Evolutionary conservation across 176 grass and related monocot genomes (phyloP).

Genomic region (Carex parvula): DNA sequence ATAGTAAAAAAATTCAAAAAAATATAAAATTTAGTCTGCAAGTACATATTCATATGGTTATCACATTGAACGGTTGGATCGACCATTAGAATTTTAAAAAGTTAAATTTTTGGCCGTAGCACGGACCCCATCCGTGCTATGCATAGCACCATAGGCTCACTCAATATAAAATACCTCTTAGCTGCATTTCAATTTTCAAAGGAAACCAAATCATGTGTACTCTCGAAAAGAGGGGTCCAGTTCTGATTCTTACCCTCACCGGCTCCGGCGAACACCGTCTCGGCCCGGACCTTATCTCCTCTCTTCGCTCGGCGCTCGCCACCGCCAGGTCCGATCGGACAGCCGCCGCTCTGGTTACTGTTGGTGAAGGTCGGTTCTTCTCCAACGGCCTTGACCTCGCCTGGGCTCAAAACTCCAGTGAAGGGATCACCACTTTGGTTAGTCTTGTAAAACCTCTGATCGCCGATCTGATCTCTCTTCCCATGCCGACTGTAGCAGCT

Average conservation of each 20-base stretch:
- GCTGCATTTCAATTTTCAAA: not conserved
- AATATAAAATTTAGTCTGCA: no score
- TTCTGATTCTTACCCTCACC: slow-evolving; percentile 88
- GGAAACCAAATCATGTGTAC: slow-evolving; percentile 47
- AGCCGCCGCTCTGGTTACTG: slow-evolving; percentile 53
- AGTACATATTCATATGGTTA: no score
- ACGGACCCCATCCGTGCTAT: no score
- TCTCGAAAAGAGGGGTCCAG: slow-evolving; percentile 64
- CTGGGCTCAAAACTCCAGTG: slow-evolving; percentile 45
- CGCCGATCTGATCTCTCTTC: slow-evolving; percentile 61
- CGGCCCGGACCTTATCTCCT: slow-evolving; percentile 38
- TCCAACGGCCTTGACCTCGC: slow-evolving; percentile 84
- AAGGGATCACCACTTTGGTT: slow-evolving; percentile 34
- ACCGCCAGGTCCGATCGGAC: slow-evolving; percentile 18
- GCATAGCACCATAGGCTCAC: no score
- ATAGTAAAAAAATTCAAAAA: no score
- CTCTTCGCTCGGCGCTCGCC: slow-evolving; percentile 49
- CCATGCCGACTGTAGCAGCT: slow-evolving; percentile 84
- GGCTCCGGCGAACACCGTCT: slow-evolving; percentile 78
- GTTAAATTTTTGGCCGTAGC: no score
- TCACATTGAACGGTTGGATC: no score
- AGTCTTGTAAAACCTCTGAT: slow-evolving; percentile 41
- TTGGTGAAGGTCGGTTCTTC: slow-evolving; percentile 86
- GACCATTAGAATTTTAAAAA: no score
- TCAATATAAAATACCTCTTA: no score